Evolutionary conservation across 2,329 filamentous ascomycete species (phyloP).

Genomic region (Fusarium domesticum): DNA sequence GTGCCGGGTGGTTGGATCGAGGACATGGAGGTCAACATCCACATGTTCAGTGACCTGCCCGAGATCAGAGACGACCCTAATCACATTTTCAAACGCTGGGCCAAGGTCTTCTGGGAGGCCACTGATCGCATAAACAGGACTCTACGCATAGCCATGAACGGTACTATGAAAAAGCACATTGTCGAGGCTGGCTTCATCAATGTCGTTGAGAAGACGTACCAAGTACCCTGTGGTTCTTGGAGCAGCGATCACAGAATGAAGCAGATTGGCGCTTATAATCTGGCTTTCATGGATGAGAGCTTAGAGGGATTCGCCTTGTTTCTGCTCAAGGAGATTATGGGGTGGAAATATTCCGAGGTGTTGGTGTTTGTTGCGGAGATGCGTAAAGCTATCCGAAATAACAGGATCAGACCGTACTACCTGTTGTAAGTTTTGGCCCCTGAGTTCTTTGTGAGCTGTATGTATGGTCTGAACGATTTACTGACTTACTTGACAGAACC

Average conservation of each 20-base stretch:
- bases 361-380: constrained; percentile 13
- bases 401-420: no score
- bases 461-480: no score
- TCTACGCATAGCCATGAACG: constrained; percentile 9
- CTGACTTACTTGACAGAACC: no score
- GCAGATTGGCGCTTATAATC: constrained; percentile 13
- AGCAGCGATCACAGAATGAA: constrained; percentile 17
- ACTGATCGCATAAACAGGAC: constrained; percentile 20
- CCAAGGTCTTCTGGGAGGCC: constrained; percentile 23
- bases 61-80: constrained; percentile 10
- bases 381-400: constrained; percentile 14
- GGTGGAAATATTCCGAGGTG: constrained; percentile 14
- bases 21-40: constrained; percentile 19
- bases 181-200: constrained; percentile 17
- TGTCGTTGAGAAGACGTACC: constrained; percentile 14
- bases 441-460: no score
- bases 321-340: constrained; percentile 14
- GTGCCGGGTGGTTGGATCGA: constrained; percentile 4
- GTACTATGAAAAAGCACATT: constrained; percentile 13
- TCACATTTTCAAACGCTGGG: constrained; percentile 22
- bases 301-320: constrained; percentile 18
- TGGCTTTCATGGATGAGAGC: constrained; percentile 13
- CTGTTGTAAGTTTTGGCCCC: no score
- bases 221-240: constrained; percentile 17
- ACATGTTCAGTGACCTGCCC: constrained; percentile 16